Conservation (phyloP, 345 rosid species). For the Eucalyptus sp. region DNA sequence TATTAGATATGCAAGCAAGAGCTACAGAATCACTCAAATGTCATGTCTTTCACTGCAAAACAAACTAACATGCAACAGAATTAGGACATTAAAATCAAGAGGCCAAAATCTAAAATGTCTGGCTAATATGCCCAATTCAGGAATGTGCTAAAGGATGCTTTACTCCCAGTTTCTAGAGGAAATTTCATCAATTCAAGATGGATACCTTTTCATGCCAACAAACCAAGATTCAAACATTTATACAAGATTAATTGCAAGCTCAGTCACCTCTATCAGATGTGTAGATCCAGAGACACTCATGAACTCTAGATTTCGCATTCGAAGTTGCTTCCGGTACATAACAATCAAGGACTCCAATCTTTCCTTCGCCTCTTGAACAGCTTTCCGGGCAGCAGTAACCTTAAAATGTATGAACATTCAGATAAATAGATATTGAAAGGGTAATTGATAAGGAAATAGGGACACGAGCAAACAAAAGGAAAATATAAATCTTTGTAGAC, state of each 20-base stretch:
- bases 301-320: conserved; percentile 38
- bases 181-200: not conserved
- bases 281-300: conserved; percentile 50
- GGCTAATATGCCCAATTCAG: not conserved
- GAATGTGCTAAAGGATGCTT: not conserved
- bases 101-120: not conserved
- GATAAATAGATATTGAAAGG: not conserved
- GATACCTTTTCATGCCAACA: not conserved
- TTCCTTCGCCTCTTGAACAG: conserved; percentile 52
- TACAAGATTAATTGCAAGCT: not conserved
- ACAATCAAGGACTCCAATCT: conserved; percentile 39
- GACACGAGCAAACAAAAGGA: not conserved
- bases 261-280: conserved; percentile 56
- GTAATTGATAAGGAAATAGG: not conserved
- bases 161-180: not conserved
- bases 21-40: not conserved
- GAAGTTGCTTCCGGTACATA: conserved; percentile 35
- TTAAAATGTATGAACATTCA: not conserved
- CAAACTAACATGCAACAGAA: not conserved
- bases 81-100: not conserved
- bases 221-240: not conserved
- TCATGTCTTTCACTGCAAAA: not conserved
- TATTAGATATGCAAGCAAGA: not conserved
- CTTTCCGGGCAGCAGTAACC: conserved; percentile 61
- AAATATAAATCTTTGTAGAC: not conserved